phyloP scores from a whole-genome alignment of 768 basidiomycete genomes.

The Cystofilobasidium capitatum region DNA sequence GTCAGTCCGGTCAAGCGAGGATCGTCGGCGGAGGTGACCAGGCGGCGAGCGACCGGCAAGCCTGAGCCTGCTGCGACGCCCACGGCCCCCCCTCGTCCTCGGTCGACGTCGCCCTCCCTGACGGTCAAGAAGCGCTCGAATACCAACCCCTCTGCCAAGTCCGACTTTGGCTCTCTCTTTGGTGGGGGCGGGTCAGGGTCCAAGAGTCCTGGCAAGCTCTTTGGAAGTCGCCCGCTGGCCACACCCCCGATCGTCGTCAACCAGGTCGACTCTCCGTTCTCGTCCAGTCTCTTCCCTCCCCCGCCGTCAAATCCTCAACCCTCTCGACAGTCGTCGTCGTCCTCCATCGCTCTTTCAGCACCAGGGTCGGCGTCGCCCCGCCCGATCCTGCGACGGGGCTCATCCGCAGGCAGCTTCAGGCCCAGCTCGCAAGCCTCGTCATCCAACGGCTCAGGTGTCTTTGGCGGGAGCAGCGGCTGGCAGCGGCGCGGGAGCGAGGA shows the following conservation, averaged over 20 bases:
- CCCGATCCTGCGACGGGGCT: not conserved
- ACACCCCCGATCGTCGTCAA: conserved; percentile 3
- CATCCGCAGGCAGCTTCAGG: not conserved
- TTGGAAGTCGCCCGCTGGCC: too few species aligned
- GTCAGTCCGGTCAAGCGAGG: too few species aligned
- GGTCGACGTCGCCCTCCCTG: too few species aligned
- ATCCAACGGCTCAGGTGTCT: not conserved
- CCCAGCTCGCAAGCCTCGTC: conserved; percentile 12
- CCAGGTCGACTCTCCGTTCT: not conserved
- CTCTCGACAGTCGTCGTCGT: not conserved
- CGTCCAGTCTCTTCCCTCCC: not conserved
- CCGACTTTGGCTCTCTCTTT: too few species aligned
- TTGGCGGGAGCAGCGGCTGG: conserved; percentile 4
- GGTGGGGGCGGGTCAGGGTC: too few species aligned
- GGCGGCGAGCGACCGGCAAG: too few species aligned
- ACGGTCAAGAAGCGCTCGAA: too few species aligned
- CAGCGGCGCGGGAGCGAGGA: not conserved
- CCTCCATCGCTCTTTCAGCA: not conserved
- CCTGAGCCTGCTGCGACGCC: too few species aligned
- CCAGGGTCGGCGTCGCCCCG: not conserved
- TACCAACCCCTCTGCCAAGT: too few species aligned
- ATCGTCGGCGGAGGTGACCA: too few species aligned
- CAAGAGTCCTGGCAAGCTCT: too few species aligned
- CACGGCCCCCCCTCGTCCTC: too few species aligned
- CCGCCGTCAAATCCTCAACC: not conserved